Base-by-base conservation (phyloP, 2,329 filamentous ascomycete genomes). In the Phaeosphaeriaceae sp. region DNA sequence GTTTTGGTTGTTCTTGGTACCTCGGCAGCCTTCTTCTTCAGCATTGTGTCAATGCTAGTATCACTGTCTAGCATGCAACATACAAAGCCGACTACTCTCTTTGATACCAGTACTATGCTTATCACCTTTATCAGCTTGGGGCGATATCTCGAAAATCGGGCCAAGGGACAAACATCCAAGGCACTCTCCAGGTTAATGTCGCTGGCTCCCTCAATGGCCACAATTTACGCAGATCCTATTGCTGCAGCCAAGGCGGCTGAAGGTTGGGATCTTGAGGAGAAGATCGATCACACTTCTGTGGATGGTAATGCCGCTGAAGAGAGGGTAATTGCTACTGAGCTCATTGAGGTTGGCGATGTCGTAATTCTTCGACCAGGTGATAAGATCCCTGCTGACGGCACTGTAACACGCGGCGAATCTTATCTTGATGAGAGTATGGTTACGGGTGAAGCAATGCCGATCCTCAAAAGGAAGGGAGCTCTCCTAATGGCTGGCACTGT, bases 381-480 rank as follows among this genome's bases (percentile, higher is more conserved):
- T 77, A 97, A 97, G 77, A 91, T 99, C 49, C 93, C 94, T 1
- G 93, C 93, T 1, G 94, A 99, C 70, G 94, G 94, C 39, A 82
- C 85, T 7, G 83, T 99, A 43, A 90, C 91, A 47, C 86, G 89
- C 44, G 94, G 94, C 26, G 90, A 97, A 74, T 96, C 91, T 29
- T 96, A 95, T 66, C 85, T 97, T 17, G 92, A 99, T 60, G 94
- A 99, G 76, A 96, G 92, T 69, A 97, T 97, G 93, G 92, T 99
- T 40, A 99, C 94, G 5, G 94, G 94, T 58, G 94, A 99, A 76
- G 89, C 94, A 2, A 93, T 97, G 83, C 93, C 94, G 0, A 92
- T 97, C 29, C 86, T 91, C 64, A 99, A 99, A 76, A 87, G 84
- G 60, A 87, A 90, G 64, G 91, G 89, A 7, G 86, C 86, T 60